A percentile compares a stretch with the other conserved stretches of the same genome.
These are phyloP conservation scores for Elaeis guineensis DNA, from an alignment of 176 grass and related monocot species.

Conservation along the genomic window DNA sequence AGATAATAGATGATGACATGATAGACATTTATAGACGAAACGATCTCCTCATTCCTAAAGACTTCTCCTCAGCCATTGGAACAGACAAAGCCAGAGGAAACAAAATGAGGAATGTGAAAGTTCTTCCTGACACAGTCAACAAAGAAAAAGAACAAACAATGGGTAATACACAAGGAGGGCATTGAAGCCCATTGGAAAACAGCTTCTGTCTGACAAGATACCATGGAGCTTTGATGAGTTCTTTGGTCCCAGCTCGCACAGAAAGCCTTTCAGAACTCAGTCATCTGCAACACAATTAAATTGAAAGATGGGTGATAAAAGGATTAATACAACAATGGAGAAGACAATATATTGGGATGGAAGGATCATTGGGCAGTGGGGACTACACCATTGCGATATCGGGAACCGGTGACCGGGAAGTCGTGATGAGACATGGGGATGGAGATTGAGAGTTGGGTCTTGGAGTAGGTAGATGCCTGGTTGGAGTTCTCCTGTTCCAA, in stretches of 20 bases:
- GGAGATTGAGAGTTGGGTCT: constrained; percentile 44
- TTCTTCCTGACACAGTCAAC: not conserved
- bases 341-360: not conserved
- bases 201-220: constrained; percentile 4
- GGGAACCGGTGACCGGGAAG: constrained; percentile 7
- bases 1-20: not conserved
- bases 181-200: not conserved
- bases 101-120: constrained; percentile 2
- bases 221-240: not conserved
- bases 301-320: not conserved
- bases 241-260: not conserved
- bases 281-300: constrained; percentile 1
- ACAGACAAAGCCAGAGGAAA: not conserved
- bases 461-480: constrained; percentile 6
- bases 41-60: no score
- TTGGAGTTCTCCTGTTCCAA: constrained; percentile 15
- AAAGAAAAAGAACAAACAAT: not conserved
- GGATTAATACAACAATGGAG: not conserved
- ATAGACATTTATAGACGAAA: not conserved
- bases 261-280: not conserved
- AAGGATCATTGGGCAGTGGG: not conserved
- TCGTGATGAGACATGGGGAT: constrained; percentile 27
- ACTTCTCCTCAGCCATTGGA: no score
- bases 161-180: not conserved
- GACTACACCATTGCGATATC: constrained; percentile 22